These are phyloP conservation scores for Aegle marmelos DNA, from an alignment of 345 rosid genomes.

Conservation along the genomic window DNA sequence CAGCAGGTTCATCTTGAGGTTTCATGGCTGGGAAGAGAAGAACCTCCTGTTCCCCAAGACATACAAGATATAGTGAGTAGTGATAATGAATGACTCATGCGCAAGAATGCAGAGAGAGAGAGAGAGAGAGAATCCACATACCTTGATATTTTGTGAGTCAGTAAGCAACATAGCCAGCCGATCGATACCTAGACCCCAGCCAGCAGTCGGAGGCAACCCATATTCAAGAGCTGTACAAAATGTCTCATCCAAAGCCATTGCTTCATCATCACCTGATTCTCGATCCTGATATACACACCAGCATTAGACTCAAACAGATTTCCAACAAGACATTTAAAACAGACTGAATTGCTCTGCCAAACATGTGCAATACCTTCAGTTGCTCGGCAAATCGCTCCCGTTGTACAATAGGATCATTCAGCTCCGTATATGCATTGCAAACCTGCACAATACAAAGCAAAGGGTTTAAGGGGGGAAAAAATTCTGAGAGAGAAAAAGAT, in stretches of 20 bases:
- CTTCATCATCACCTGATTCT: slow-evolving; percentile 97
- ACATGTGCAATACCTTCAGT: slow-evolving; percentile 58
- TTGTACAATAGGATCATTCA: slow-evolving; percentile 96
- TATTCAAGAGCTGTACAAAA: slow-evolving; percentile 90
- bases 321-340: background rate
- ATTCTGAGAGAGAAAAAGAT: background rate
- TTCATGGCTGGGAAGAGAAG: slow-evolving; percentile 98
- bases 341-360: background rate
- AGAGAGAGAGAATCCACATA: slow-evolving; percentile 18
- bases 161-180: slow-evolving; percentile 85
- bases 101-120: background rate
- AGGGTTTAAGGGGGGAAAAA: too few relatives aligned
- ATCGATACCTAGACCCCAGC: slow-evolving; percentile 96
- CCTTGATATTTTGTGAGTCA: slow-evolving; percentile 97
- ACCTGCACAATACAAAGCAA: slow-evolving; percentile 34
- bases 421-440: slow-evolving; percentile 94
- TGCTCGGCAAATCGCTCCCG: slow-evolving; percentile 92
- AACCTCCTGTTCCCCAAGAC: slow-evolving; percentile 63
- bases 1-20: slow-evolving; percentile 80
- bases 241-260: slow-evolving; percentile 94
- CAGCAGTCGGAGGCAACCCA: slow-evolving; percentile 93
- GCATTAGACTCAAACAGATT: background rate
- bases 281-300: slow-evolving; percentile 49
- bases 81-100: background rate
- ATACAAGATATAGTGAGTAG: slow-evolving; percentile 13